Conservation (phyloP, 2,329 filamentous ascomycete genomes). For the Myriangium duriaei region DNA sequence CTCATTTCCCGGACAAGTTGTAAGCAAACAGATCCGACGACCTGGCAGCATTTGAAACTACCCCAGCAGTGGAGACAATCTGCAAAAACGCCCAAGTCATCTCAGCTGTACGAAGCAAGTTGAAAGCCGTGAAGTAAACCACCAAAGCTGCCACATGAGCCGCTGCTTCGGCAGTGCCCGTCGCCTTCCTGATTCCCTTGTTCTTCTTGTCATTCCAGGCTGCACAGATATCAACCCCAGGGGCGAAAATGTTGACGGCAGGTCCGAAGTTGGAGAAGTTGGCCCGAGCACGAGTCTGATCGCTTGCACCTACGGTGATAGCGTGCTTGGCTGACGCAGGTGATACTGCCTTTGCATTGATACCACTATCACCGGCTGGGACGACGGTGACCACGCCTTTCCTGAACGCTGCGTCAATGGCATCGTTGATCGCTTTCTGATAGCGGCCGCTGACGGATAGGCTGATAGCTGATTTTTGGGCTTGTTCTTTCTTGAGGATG, state of each 20-base stretch:
- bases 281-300: slow-evolving; percentile 16
- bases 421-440: slow-evolving; percentile 37
- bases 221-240: slow-evolving; percentile 18
- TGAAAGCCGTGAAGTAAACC: too few species aligned
- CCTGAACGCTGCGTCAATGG: slow-evolving; percentile 34
- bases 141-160: too few species aligned
- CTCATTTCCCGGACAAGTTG: too few species aligned
- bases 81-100: too few species aligned
- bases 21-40: too few species aligned
- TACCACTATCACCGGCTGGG: slow-evolving; percentile 40
- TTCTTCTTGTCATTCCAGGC: too few species aligned
- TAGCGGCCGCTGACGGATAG: slow-evolving; percentile 41
- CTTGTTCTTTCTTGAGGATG: slow-evolving; percentile 6
- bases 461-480: slow-evolving; percentile 38
- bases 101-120: too few species aligned
- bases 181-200: too few species aligned
- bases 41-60: too few species aligned
- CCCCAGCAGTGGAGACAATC: too few species aligned
- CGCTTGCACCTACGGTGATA: slow-evolving; percentile 23
- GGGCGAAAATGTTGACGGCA: slow-evolving; percentile 26
- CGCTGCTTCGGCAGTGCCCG: too few species aligned
- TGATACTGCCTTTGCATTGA: slow-evolving; percentile 16
- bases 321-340: slow-evolving; percentile 24
- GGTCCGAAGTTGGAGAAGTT: slow-evolving; percentile 21
- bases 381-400: slow-evolving; percentile 40